Percentiles rank a stretch among this genome's conserved stretches.
Evolutionary conservation across 1,284 basidiomycete species (phyloP).

Genomic region (Malassezia arunalokei): DNA sequence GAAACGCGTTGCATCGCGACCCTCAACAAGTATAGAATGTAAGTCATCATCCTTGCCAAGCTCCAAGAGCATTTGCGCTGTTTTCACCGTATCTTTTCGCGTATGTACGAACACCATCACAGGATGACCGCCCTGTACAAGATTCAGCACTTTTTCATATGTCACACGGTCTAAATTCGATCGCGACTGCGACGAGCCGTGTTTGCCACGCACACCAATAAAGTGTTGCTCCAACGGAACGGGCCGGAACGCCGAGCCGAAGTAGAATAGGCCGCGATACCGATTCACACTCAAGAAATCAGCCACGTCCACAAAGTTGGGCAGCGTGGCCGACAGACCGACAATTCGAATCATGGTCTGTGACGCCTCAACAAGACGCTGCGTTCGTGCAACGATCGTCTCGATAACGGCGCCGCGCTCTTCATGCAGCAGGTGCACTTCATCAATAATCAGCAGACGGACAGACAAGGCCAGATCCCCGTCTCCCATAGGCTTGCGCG

Average conservation of each 20-base stretch:
- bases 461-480: constrained; percentile 77
- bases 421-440: constrained; percentile 93
- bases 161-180: constrained; percentile 80
- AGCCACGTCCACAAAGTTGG: constrained; percentile 93
- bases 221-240: constrained; percentile 97
- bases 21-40: constrained; percentile 56
- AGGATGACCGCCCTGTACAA: constrained; percentile 56
- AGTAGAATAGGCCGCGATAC: constrained; percentile 88
- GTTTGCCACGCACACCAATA: constrained; percentile 85
- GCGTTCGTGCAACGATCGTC: constrained; percentile 88
- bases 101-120: constrained; percentile 99
- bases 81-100: constrained; percentile 93
- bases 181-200: constrained; percentile 60
- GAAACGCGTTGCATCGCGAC: constrained; percentile 50
- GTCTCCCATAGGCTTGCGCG: constrained; percentile 88
- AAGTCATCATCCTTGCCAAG: constrained; percentile 63
- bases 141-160: constrained; percentile 60
- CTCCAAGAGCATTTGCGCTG: constrained; percentile 67
- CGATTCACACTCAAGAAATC: constrained; percentile 86
- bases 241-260: constrained; percentile 92
- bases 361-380: constrained; percentile 85
- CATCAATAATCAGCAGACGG: constrained; percentile 91
- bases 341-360: constrained; percentile 97
- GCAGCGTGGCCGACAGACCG: constrained; percentile 91
- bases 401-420: constrained; percentile 97